These are phyloP conservation scores for Rubroshorea leprosula DNA, from an alignment of 345 rosid genomes.

Conservation along the genomic window DNA sequence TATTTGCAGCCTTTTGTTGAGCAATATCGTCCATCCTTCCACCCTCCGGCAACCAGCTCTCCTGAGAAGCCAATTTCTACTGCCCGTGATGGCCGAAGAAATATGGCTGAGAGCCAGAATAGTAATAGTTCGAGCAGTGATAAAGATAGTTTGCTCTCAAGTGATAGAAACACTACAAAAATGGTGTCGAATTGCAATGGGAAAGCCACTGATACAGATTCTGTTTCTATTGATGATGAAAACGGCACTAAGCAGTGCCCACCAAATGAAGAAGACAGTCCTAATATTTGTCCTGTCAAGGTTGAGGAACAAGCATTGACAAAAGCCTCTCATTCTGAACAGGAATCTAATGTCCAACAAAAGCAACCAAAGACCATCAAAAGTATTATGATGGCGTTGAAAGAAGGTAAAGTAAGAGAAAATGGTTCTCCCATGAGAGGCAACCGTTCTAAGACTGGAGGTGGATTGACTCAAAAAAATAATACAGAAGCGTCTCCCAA, in stretches of 20 bases:
- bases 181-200: slow-evolving; percentile 32
- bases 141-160: slow-evolving; percentile 63
- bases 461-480: slow-evolving; percentile 42
- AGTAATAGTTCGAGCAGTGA: slow-evolving; percentile 82
- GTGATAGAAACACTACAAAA: slow-evolving; percentile 36
- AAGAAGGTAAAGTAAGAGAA: slow-evolving; percentile 88
- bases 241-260: slow-evolving; percentile 43
- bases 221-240: slow-evolving; percentile 57
- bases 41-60: slow-evolving; percentile 30
- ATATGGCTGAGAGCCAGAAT: slow-evolving; percentile 85
- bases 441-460: slow-evolving; percentile 42
- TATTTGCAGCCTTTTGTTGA: slow-evolving; percentile 87
- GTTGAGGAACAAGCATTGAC: slow-evolving; percentile 39
- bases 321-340: slow-evolving; percentile 41
- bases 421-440: slow-evolving; percentile 81
- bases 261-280: slow-evolving; percentile 39
- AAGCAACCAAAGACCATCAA: slow-evolving; percentile 83
- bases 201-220: slow-evolving; percentile 49
- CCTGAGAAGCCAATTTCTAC: slow-evolving; percentile 52
- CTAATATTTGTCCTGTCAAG: slow-evolving; percentile 31
- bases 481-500: slow-evolving; percentile 57
- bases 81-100: slow-evolving; percentile 41
- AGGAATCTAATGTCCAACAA: slow-evolving; percentile 40
- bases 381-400: slow-evolving; percentile 82
- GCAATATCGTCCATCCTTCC: slow-evolving; percentile 59